Evolutionary conservation across 1,284 basidiomycete genomes (phyloP).

Genomic region (Vanrija sp.): DNA sequence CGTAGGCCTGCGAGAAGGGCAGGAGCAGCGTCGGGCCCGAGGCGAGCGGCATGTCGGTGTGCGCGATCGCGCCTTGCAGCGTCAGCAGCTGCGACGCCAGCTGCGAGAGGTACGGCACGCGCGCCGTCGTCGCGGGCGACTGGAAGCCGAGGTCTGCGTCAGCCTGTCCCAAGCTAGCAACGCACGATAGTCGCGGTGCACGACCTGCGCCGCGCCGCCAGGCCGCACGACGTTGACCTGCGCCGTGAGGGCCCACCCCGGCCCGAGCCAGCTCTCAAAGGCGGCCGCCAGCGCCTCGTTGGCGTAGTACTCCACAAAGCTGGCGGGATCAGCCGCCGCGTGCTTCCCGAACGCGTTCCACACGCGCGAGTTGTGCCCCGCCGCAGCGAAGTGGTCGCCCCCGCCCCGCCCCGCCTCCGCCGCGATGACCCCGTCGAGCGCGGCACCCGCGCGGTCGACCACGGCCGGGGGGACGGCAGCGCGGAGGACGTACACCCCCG

Average conservation of each 20-base stretch:
- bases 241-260: conserved; percentile 16
- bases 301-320: conserved; percentile 15
- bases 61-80: conserved; percentile 19
- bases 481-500: conserved; percentile 12
- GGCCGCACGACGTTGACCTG: conserved; percentile 19
- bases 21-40: conserved; percentile 18
- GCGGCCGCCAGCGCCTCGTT: conserved; percentile 12
- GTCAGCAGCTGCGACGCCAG: conserved; percentile 16
- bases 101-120: conserved; percentile 12
- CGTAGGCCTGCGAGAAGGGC: conserved; percentile 15
- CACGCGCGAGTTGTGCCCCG: conserved; percentile 16
- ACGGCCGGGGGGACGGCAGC: not conserved
- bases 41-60: conserved; percentile 19
- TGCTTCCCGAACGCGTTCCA: conserved; percentile 22
- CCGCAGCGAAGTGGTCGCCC: conserved; percentile 19
- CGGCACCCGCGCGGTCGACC: not conserved
- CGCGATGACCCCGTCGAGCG: conserved; percentile 1
- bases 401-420: not conserved
- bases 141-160: conserved; percentile 11
- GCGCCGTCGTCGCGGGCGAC: not conserved
- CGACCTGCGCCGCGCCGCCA: conserved; percentile 15
- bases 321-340: conserved; percentile 1
- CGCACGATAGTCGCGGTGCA: conserved; percentile 19
- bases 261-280: conserved; percentile 17
- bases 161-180: not conserved